Conservation (phyloP, 2,329 filamentous ascomycete genomes). For the Trichophyton rubrum region DNA sequence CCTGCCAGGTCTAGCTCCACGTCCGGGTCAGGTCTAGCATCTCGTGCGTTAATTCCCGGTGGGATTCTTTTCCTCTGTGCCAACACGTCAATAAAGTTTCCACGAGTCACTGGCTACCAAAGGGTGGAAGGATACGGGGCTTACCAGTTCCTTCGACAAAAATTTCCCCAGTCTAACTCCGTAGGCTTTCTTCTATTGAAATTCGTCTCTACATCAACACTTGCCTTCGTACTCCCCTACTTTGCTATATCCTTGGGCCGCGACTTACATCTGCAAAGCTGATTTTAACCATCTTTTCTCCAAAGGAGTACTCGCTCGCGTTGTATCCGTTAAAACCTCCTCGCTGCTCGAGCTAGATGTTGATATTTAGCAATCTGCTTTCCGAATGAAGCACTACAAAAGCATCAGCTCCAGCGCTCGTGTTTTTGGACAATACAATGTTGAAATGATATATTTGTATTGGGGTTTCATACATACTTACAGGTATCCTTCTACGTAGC, state of each 20-base stretch:
- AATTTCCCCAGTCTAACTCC: conserved; percentile 36
- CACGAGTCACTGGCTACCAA: background rate
- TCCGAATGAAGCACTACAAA: background rate
- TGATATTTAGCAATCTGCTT: background rate
- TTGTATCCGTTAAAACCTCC: background rate
- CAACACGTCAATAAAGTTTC: background rate
- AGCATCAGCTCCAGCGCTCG: background rate
- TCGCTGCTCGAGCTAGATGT: background rate
- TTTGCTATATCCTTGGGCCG: background rate
- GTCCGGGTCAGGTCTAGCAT: conserved; percentile 22
- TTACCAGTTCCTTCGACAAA: conserved; percentile 34
- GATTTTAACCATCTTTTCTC: background rate
- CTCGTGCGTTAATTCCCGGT: conserved; percentile 18
- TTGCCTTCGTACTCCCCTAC: background rate
- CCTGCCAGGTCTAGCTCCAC: conserved; percentile 36
- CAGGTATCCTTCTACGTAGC: no score
- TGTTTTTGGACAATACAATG: background rate
- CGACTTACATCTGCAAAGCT: background rate
- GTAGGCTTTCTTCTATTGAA: conserved; percentile 31
- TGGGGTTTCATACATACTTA: no score
- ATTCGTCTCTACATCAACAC: background rate
- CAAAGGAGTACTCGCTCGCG: background rate
- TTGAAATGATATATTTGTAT: background rate
- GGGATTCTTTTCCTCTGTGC: conserved; percentile 27
- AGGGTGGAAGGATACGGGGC: conserved; percentile 1